phyloP scores from a whole-genome alignment of 2,329 filamentous ascomycete species.

The Curvularia hawaiiensis region DNA sequence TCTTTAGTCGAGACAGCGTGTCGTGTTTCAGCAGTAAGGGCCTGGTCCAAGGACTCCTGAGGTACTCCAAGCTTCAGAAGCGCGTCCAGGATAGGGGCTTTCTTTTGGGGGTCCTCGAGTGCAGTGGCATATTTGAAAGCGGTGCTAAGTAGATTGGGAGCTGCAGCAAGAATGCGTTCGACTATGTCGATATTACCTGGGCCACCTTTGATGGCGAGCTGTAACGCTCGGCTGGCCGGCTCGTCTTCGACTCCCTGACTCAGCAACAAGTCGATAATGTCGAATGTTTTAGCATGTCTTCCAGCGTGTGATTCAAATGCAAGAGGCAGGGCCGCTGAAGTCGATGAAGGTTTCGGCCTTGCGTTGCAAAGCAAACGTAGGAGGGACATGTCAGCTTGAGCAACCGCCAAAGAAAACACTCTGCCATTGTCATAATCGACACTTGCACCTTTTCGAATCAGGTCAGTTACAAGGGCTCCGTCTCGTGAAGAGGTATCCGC shows the following conservation, averaged over 20 bases:
- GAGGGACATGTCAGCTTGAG: conserved; percentile 35
- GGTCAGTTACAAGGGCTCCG: conserved; percentile 31
- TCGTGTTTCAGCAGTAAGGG: conserved; percentile 33
- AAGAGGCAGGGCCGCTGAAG: conserved; percentile 37
- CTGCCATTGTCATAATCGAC: conserved; percentile 35
- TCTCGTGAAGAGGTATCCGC: conserved; percentile 36
- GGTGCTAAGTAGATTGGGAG: conserved; percentile 28
- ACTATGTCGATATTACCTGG: conserved; percentile 41
- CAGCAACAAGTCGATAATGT: conserved; percentile 38
- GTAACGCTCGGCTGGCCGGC: conserved; percentile 28
- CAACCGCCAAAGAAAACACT: conserved; percentile 31
- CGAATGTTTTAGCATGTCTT: conserved; percentile 28
- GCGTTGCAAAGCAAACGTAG: conserved; percentile 35
- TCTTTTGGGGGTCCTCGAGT: conserved; percentile 29
- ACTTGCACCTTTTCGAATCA: conserved; percentile 31
- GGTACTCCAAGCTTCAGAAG: conserved; percentile 36
- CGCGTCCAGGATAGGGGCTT: conserved; percentile 32
- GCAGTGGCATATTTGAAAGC: conserved; percentile 36
- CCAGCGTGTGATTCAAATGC: conserved; percentile 32
- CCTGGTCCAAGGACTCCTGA: conserved; percentile 37
- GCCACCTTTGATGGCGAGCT: conserved; percentile 38
- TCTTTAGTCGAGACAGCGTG: conserved; percentile 27
- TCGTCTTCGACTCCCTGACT: conserved; percentile 31
- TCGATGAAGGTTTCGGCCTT: conserved; percentile 25
- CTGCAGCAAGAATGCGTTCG: conserved; percentile 31